Evolutionary conservation across 2,329 filamentous ascomycete genomes (phyloP).

Genomic region (Myriosclerotinia duriaeana): DNA sequence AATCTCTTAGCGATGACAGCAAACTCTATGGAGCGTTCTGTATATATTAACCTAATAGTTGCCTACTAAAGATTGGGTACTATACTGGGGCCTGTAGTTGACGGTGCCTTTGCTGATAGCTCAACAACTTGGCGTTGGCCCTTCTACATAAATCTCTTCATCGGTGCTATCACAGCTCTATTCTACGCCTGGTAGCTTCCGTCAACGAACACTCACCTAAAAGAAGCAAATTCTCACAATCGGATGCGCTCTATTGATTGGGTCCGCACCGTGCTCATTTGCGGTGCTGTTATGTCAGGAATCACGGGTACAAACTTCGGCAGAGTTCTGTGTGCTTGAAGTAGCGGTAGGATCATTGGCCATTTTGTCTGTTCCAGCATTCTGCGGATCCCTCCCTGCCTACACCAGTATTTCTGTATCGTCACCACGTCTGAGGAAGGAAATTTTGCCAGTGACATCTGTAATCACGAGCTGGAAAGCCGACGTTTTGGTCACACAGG

Average conservation of each 20-base stretch:
- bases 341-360: slow-evolving; percentile 34
- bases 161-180: slow-evolving; percentile 37
- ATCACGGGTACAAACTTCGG: slow-evolving; percentile 42
- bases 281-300: slow-evolving; percentile 40
- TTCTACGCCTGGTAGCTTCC: slow-evolving; percentile 27
- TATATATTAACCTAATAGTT: slow-evolving; percentile 23
- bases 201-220: neutral
- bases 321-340: slow-evolving; percentile 39
- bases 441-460: slow-evolving; percentile 37
- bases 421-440: slow-evolving; percentile 33
- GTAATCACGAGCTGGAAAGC: slow-evolving; percentile 42
- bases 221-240: neutral
- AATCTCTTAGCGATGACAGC: slow-evolving; percentile 24
- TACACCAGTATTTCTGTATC: slow-evolving; percentile 36
- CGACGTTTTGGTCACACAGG: slow-evolving; percentile 41
- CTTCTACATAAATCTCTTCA: slow-evolving; percentile 39
- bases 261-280: slow-evolving; percentile 37
- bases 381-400: slow-evolving; percentile 31
- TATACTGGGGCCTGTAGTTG: slow-evolving; percentile 31
- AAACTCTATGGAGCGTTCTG: slow-evolving; percentile 20
- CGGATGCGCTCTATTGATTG: slow-evolving; percentile 29
- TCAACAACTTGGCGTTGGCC: slow-evolving; percentile 39
- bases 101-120: slow-evolving; percentile 37
- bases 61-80: slow-evolving; percentile 26
- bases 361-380: slow-evolving; percentile 48